These are phyloP conservation scores for Naganishia friedmannii DNA, from an alignment of 768 basidiomycete genomes.

Conservation along the genomic window DNA sequence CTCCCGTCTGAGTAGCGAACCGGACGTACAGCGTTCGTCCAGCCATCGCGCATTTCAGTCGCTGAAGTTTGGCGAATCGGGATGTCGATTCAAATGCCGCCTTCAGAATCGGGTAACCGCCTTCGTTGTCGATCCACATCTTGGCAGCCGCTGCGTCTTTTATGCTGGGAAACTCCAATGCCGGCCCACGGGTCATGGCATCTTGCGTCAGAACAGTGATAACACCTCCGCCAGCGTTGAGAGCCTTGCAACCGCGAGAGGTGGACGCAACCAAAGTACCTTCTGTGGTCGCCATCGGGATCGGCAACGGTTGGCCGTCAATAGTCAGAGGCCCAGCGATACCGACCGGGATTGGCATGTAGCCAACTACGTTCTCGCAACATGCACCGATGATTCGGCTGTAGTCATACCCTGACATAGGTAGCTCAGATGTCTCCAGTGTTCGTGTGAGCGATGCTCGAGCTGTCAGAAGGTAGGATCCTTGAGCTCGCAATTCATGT, in stretches of 20 bases:
- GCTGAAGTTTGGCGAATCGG: constrained; percentile 81
- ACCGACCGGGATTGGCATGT: constrained; percentile 91
- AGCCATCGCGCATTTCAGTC: constrained; percentile 82
- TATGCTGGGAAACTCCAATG: constrained; percentile 86
- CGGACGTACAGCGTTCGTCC: constrained; percentile 89
- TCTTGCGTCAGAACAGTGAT: constrained; percentile 87
- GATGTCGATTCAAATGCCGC: constrained; percentile 91
- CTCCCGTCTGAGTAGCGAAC: constrained; percentile 90
- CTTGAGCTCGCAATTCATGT: neutral
- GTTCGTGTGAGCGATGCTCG: constrained; percentile 79
- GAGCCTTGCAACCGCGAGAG: constrained; percentile 94
- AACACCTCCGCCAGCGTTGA: constrained; percentile 93
- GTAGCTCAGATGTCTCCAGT: constrained; percentile 77
- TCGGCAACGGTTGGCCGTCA: constrained; percentile 77
- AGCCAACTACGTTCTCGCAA: constrained; percentile 98
- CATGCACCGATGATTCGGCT: constrained; percentile 90
- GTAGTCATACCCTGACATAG: constrained; percentile 85
- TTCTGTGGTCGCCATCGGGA: constrained; percentile 99
- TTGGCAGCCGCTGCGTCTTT: constrained; percentile 76
- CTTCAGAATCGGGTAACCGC: constrained; percentile 72
- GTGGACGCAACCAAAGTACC: constrained; percentile 97
- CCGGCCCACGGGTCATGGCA: constrained; percentile 98
- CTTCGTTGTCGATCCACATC: constrained; percentile 78
- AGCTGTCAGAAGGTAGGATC: constrained; percentile 55
- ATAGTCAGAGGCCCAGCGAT: constrained; percentile 92